Percentiles rank a stretch among this genome's conserved stretches.
Conservation (phyloP, 2,329 filamentous ascomycete species). For the Parascedosporium putredinis region DNA sequence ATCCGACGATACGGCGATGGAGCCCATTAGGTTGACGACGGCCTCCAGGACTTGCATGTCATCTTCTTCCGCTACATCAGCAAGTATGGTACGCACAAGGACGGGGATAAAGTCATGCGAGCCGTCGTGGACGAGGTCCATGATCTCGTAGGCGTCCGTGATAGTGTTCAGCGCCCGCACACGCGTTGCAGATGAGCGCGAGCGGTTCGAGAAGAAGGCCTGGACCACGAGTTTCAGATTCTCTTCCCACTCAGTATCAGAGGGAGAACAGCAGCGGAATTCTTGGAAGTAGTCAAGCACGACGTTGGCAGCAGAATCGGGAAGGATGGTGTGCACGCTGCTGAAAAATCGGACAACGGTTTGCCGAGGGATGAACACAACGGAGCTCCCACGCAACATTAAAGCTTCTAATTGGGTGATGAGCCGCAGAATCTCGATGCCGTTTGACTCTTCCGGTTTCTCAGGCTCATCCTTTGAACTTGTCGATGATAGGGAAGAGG, state of each 20-base stretch:
- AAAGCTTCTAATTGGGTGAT: slow-evolving; percentile 40
- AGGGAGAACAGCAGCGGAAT: slow-evolving; percentile 61
- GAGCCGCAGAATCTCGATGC: slow-evolving; percentile 32
- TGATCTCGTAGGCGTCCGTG: slow-evolving; percentile 47
- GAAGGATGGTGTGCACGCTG: slow-evolving; percentile 48
- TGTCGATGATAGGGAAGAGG: slow-evolving; percentile 9
- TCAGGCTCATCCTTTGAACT: slow-evolving; percentile 19
- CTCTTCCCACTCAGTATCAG: slow-evolving; percentile 56
- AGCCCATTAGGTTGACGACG: slow-evolving; percentile 53
- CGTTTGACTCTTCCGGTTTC: slow-evolving; percentile 25
- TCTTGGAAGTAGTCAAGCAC: slow-evolving; percentile 59
- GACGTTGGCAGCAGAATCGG: slow-evolving; percentile 52
- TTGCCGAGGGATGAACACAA: slow-evolving; percentile 49
- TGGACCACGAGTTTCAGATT: slow-evolving; percentile 51
- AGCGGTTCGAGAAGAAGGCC: slow-evolving; percentile 52
- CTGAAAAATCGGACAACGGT: slow-evolving; percentile 58
- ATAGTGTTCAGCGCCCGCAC: slow-evolving; percentile 51
- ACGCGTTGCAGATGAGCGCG: slow-evolving; percentile 51
- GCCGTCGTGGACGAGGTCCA: slow-evolving; percentile 47
- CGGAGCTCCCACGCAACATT: slow-evolving; percentile 17
- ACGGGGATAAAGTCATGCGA: slow-evolving; percentile 47
- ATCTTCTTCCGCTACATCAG: slow-evolving; percentile 50
- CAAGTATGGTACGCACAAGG: slow-evolving; percentile 51
- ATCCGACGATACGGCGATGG: slow-evolving; percentile 51
- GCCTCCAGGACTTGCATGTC: slow-evolving; percentile 56